Conservation (phyloP, 441 rosid genomes). For the Daphne laureola region DNA sequence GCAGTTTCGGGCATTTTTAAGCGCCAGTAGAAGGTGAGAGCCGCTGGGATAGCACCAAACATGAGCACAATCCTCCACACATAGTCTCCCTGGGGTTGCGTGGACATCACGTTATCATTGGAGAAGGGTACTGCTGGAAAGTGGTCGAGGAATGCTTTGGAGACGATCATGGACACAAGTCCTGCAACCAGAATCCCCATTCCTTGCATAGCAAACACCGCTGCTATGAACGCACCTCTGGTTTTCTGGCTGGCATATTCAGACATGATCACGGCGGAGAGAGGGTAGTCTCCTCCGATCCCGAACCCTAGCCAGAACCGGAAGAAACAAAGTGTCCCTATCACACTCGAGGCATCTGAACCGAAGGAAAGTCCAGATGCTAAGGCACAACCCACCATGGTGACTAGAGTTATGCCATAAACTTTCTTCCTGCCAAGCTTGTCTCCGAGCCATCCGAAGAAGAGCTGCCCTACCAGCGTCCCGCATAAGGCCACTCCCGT, state of each 20-base stretch:
- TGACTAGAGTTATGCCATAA: constrained; percentile 42
- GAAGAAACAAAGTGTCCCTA: constrained; percentile 45
- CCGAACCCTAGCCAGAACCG: constrained; percentile 57
- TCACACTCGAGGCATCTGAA: constrained; percentile 25
- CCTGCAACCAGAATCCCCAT: constrained; percentile 46
- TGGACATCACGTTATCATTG: constrained; percentile 20
- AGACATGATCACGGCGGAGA: constrained; percentile 54
- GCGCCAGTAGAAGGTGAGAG: constrained; percentile 47
- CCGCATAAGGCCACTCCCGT: constrained; percentile 43
- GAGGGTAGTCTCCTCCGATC: constrained; percentile 59
- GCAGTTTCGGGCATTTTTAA: constrained; percentile 65
- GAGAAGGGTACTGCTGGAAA: constrained; percentile 25
- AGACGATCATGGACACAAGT: constrained; percentile 34
- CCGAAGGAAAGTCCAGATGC: constrained; percentile 52
- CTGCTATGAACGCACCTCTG: constrained; percentile 51
- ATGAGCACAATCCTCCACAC: constrained; percentile 46
- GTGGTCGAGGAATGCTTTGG: constrained; percentile 23
- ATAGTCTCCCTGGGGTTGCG: constrained; percentile 37
- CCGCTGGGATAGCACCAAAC: constrained; percentile 52
- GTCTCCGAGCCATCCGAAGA: constrained; percentile 49
- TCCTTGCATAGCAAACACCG: constrained; percentile 64
- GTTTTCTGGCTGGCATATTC: constrained; percentile 53
- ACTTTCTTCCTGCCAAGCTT: constrained; percentile 47
- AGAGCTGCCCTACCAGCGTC: constrained; percentile 36
- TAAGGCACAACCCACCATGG: constrained; percentile 45